phyloP scores from a whole-genome alignment of 139 green algal genomes.

The Asterochloris erici region DNA sequence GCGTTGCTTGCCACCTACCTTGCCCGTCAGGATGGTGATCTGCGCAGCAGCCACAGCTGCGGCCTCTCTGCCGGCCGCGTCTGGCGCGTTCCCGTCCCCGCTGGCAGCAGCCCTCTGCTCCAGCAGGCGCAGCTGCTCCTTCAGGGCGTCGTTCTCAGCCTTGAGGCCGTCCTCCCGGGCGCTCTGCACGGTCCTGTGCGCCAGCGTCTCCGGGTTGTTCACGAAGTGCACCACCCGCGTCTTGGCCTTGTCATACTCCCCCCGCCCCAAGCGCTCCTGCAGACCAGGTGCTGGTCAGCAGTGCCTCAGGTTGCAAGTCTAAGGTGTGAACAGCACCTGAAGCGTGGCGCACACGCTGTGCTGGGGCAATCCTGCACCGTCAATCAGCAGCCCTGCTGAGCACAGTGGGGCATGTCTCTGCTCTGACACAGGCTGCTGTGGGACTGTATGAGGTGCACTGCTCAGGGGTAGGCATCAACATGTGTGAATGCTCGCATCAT shows the following conservation, averaged over 20 bases:
- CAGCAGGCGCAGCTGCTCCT: slow-evolving; percentile 15
- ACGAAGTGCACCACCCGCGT: slow-evolving; percentile 75
- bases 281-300: neutral
- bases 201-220: slow-evolving; percentile 65
- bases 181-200: slow-evolving; percentile 14
- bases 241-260: slow-evolving; percentile 55
- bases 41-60: slow-evolving; percentile 29
- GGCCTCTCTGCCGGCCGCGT: neutral
- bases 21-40: slow-evolving; percentile 36
- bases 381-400: no score
- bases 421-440: no score
- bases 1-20: slow-evolving; percentile 4
- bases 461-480: no score
- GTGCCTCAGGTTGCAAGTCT: no score
- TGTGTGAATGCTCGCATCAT: no score
- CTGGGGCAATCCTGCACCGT: no score
- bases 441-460: no score
- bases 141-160: slow-evolving; percentile 36
- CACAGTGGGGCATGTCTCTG: no score
- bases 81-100: neutral
- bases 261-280: slow-evolving; percentile 57
- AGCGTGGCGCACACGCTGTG: no score
- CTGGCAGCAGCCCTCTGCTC: slow-evolving; percentile 1
- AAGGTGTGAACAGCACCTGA: no score
- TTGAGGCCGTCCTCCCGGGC: slow-evolving; percentile 23